A percentile compares a stretch with the other conserved stretches of the same genome.
Evolutionary conservation across 495 filamentous ascomycete genomes (phyloP).

Genomic region (Astrocystis sublimbata): DNA sequence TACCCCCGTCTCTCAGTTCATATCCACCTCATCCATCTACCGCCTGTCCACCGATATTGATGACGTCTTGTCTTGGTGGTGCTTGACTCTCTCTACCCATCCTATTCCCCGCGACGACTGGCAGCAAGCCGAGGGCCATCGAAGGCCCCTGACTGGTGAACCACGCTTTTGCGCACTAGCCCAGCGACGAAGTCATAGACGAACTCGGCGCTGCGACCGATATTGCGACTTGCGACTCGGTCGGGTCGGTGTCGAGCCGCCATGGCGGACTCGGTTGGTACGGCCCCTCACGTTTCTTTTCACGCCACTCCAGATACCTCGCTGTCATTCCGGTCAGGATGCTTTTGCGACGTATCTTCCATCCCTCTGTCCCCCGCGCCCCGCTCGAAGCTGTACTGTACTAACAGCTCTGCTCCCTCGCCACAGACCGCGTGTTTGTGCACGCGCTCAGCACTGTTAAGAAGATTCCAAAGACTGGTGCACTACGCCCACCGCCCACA

Average conservation of each 20-base stretch:
- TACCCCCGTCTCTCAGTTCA: background rate
- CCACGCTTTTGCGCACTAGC: background rate
- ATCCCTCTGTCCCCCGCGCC: background rate
- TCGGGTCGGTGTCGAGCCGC: slow-evolving; percentile 17
- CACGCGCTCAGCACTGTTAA: slow-evolving; percentile 98
- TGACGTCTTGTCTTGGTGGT: slow-evolving; percentile 6
- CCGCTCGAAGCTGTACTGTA: background rate
- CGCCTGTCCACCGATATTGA: background rate
- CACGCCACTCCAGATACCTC: background rate
- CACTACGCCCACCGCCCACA: slow-evolving; percentile 77
- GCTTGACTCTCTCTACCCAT: background rate
- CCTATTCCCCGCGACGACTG: background rate
- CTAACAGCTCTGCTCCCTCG: slow-evolving; percentile 18
- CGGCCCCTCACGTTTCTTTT: slow-evolving; percentile 19
- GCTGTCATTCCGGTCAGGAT: slow-evolving; percentile 9
- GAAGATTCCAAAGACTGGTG: slow-evolving; percentile 91
- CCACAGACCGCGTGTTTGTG: slow-evolving; percentile 90
- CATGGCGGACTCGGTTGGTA: slow-evolving; percentile 57
- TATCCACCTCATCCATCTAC: background rate
- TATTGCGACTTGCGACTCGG: no score
- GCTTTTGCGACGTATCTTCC: background rate
- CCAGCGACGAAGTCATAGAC: background rate
- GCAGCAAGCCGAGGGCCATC: background rate
- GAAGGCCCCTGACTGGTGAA: background rate
- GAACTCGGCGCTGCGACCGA: background rate